Evolutionary conservation across 371 early-diverging fungal genomes (phyloP).

Genomic region (Apophysomyces sp.): DNA sequence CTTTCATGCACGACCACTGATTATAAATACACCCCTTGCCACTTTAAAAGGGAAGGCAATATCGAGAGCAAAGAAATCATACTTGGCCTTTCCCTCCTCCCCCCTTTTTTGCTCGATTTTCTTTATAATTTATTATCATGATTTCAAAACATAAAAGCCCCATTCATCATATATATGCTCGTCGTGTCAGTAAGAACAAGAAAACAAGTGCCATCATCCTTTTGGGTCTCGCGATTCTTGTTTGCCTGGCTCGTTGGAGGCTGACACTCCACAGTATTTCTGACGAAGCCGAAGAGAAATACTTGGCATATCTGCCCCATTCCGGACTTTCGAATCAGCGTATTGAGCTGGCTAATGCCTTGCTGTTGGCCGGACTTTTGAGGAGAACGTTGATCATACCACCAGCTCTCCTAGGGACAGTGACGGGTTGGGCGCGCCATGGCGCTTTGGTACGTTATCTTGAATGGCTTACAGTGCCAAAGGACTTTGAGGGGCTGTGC

Average conservation of each 20-base stretch:
- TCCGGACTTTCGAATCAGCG: conserved; percentile 61
- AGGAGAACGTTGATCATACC: conserved; percentile 61
- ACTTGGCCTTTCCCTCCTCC: not conserved
- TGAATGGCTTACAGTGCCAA: conserved; percentile 33
- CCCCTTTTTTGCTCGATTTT: not conserved
- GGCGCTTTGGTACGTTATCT: conserved; percentile 17
- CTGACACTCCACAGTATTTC: not conserved
- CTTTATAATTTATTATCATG: not conserved
- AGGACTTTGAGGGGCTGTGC: conserved; percentile 23
- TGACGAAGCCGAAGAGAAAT: conserved; percentile 12
- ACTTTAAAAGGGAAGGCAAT: too few species aligned
- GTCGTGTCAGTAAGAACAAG: not conserved
- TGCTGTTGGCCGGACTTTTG: conserved; percentile 47
- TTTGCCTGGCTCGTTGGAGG: not conserved
- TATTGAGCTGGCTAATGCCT: conserved; percentile 55
- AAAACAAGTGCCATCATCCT: not conserved
- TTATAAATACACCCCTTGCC: too few species aligned
- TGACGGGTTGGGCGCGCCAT: conserved; percentile 36
- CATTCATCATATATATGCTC: not conserved
- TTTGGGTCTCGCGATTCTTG: not conserved
- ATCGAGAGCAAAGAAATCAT: too few species aligned
- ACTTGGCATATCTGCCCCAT: conserved; percentile 59
- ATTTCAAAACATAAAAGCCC: not conserved
- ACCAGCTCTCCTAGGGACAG: conserved; percentile 46
- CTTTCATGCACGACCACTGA: too few species aligned